These are phyloP conservation scores for Debaryomycetaceae sp. DNA, from an alignment of 1,139 yeast species.

Conservation along the genomic window DNA sequence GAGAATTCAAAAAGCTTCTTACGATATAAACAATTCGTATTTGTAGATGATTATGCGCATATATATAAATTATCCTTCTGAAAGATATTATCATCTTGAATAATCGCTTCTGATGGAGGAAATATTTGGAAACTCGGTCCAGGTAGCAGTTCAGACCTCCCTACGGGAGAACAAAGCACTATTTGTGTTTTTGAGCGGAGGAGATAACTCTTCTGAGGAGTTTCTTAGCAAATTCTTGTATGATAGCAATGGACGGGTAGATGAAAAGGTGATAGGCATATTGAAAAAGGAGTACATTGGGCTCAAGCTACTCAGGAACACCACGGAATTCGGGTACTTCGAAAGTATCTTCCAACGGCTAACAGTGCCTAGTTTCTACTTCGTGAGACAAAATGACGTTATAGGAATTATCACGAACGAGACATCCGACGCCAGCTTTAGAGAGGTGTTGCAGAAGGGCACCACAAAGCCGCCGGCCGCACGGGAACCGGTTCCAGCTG, in stretches of 20 bases:
- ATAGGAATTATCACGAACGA: slow-evolving; percentile 39
- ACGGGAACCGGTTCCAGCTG: not conserved
- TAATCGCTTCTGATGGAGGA: not conserved
- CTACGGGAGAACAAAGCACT: slow-evolving; percentile 33
- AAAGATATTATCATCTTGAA: not conserved
- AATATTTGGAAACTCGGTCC: slow-evolving; percentile 27
- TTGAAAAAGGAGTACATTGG: slow-evolving; percentile 30
- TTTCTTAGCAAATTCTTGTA: slow-evolving; percentile 21
- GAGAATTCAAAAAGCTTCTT: too few species aligned
- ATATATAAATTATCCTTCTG: too few species aligned
- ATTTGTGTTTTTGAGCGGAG: slow-evolving; percentile 35
- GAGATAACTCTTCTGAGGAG: slow-evolving; percentile 13
- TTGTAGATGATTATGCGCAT: too few species aligned
- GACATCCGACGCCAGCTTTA: slow-evolving; percentile 17
- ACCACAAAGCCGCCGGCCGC: slow-evolving; percentile 1
- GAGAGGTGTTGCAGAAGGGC: slow-evolving; percentile 17
- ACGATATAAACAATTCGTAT: too few species aligned
- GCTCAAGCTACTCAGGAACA: slow-evolving; percentile 41
- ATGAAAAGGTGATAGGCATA: slow-evolving; percentile 2
- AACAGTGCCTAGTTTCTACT: slow-evolving; percentile 45
- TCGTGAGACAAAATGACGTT: slow-evolving; percentile 44
- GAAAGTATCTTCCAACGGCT: slow-evolving; percentile 47
- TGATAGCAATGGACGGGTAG: slow-evolving; percentile 6
- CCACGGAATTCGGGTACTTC: slow-evolving; percentile 47
- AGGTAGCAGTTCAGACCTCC: slow-evolving; percentile 40